Evolutionary conservation across 176 grass and related monocot genomes (phyloP).

Genomic region (Triticum dicoccoides): DNA sequence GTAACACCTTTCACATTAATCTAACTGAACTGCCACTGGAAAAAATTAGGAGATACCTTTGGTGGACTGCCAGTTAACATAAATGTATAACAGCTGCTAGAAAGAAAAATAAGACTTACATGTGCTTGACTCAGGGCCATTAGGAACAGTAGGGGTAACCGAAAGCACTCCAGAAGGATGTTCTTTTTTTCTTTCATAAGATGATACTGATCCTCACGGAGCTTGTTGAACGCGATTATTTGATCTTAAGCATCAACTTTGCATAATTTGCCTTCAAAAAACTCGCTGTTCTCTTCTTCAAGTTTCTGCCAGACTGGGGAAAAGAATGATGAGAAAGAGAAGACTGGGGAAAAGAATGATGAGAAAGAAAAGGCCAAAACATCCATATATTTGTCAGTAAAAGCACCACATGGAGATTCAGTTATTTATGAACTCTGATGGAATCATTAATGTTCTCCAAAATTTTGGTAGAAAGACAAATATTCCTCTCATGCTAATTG

Average conservation of each 20-base stretch:
- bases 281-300: slow-evolving; percentile 86
- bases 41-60: background rate
- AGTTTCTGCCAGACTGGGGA: slow-evolving; percentile 75
- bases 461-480: slow-evolving; percentile 4
- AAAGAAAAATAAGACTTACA: slow-evolving; percentile 38
- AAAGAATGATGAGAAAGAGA: no score
- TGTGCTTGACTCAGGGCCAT: slow-evolving; percentile 61
- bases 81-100: background rate
- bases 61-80: background rate
- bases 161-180: slow-evolving; percentile 5
- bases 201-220: slow-evolving; percentile 22
- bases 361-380: background rate
- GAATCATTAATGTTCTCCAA: background rate
- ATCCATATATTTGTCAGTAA: background rate
- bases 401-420: background rate
- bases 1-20: background rate
- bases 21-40: background rate
- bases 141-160: slow-evolving; percentile 45
- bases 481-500: background rate
- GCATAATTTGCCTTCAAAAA: slow-evolving; percentile 90
- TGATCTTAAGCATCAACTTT: slow-evolving; percentile 91
- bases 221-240: slow-evolving; percentile 76
- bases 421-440: background rate
- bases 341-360: slow-evolving; percentile 40
- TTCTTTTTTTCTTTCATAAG: no score